Base-by-base conservation (phyloP, 257 asterid species). In the Solanum raphanifolium region DNA sequence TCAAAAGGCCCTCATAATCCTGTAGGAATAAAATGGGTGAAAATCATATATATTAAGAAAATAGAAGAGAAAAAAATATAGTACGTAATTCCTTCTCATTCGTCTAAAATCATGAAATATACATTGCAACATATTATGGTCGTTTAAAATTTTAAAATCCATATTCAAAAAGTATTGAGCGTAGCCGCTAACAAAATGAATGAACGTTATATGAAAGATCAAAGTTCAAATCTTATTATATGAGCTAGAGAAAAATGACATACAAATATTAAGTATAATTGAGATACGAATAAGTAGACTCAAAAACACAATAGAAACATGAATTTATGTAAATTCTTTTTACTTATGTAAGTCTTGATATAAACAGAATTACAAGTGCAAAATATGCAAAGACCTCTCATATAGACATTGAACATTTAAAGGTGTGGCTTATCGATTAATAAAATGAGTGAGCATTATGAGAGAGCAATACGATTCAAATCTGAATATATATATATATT, bases 1-100 rank as follows among this genome's bases (percentile, higher is more conserved):
- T 89, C 99, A 95, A 88, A 92, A 93, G 41, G 93, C 94, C 91
- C 91, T 94, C 87, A 91, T 94, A 58, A 95, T 95, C 94, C 99
- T 95, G 78, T 75, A 62, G 3, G 7, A 74, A 21, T 36, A 72
- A 72, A 32, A 32, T 72, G n/a, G 7, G 43, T 32, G 4, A 39
- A 82, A 41, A 79, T 79, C 6, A 79, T 68, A 23, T 68, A 23
- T 27, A 66, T 27, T 16, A 48, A 11, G 23, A 41, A 13, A 79
- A 4, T 23, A 38, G 0, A 11, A 78, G 29, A 11, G 13, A 78
- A 38, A 16, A 8, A 20, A 39, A 39, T 78, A 25, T 76, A 36
- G 2, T 1, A 32, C 16, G 21, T 83, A 36, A 55, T 55, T 55
- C 7, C 32, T 48, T 48, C 5, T 4, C 32, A 20, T 29, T 18